Evolutionary conservation across 2,329 filamentous ascomycete species (phyloP).

Genomic region (Cladosporium sp.): DNA sequence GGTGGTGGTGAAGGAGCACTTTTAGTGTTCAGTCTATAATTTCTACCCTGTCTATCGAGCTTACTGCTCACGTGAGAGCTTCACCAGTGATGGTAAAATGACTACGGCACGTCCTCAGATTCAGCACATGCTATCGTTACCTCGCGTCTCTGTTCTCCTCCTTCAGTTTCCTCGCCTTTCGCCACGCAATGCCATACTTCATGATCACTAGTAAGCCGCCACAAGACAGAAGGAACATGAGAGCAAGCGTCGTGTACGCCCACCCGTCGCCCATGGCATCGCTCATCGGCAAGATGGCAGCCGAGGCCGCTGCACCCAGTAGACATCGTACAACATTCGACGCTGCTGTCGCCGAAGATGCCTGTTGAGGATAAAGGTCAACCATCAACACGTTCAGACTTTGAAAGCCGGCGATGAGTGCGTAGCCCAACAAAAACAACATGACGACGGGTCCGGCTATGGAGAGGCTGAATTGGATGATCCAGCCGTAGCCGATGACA

Average conservation of each 20-base stretch:
- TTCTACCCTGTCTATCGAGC: not conserved
- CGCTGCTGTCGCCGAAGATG: constrained; percentile 41
- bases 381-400: constrained; percentile 45
- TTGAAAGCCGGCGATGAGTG: constrained; percentile 40
- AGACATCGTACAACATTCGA: constrained; percentile 43
- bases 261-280: constrained; percentile 38
- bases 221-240: constrained; percentile 20
- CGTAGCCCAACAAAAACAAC: constrained; percentile 30
- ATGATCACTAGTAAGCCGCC: constrained; percentile 20
- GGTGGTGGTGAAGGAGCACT: too few species aligned
- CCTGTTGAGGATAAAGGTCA: constrained; percentile 40
- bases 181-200: constrained; percentile 26
- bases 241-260: constrained; percentile 38
- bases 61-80: not conserved
- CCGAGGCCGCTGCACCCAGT: constrained; percentile 40
- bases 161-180: constrained; percentile 16
- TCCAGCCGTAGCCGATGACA: constrained; percentile 41
- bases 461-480: constrained; percentile 30
- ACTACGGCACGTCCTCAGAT: too few species aligned
- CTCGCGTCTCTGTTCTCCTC: not conserved
- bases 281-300: constrained; percentile 37
- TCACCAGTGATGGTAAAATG: not conserved
- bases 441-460: constrained; percentile 27
- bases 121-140: too few species aligned
- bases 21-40: not conserved